Evolutionary conservation across 306 rosid species (phyloP).

Genomic region (Erythrophleum fordii): DNA sequence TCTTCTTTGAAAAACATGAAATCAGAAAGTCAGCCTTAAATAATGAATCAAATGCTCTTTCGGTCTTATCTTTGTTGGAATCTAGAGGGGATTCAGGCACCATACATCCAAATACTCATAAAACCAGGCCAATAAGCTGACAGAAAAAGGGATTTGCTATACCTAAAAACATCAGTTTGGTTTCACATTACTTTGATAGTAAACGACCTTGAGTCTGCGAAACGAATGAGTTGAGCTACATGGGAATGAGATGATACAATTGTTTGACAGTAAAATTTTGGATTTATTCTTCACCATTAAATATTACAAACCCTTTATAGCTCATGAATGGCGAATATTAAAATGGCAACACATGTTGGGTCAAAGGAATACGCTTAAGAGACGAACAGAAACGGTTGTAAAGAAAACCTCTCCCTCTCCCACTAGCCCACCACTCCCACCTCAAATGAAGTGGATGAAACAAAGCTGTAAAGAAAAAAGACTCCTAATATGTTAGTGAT

Average conservation of each 20-base stretch:
- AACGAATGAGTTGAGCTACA: not conserved
- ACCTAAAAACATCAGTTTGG: not conserved
- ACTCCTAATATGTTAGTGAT: constrained; percentile 67
- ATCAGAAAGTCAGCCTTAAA: not conserved
- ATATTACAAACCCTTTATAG: constrained; percentile 55
- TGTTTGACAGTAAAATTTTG: constrained; percentile 39
- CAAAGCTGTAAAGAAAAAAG: constrained; percentile 40
- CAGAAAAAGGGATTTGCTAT: too few relatives aligned
- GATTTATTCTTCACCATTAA: constrained; percentile 58
- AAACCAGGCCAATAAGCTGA: not conserved
- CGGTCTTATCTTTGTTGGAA: not conserved
- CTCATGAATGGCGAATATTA: constrained; percentile 45
- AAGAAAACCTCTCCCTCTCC: constrained; percentile 52
- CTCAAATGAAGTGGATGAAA: constrained; percentile 40
- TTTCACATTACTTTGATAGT: not conserved
- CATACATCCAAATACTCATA: not conserved
- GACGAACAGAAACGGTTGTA: constrained; percentile 48
- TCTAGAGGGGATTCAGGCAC: not conserved
- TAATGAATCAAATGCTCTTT: not conserved
- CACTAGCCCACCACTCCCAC: constrained; percentile 52
- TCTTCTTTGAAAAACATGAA: not conserved
- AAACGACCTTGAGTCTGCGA: not conserved
- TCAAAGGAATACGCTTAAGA: constrained; percentile 53
- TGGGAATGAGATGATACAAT: not conserved
- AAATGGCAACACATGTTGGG: constrained; percentile 50